phyloP scores from a whole-genome alignment of 257 asterid genomes.

The Salvia miltiorrhiza region DNA sequence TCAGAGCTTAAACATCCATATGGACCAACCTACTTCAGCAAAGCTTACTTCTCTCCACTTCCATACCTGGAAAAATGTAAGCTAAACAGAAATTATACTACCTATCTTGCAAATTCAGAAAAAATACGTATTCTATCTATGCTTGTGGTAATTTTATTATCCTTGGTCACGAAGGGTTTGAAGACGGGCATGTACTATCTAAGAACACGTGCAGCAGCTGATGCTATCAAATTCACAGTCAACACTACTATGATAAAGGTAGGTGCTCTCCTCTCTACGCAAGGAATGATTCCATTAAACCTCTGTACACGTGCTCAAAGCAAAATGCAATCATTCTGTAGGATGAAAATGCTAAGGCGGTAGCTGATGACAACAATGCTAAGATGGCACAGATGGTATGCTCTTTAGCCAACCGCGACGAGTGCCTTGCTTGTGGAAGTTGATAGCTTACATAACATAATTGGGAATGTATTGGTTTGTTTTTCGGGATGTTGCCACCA shows the following conservation, averaged over 20 bases:
- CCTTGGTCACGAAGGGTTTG: conserved; percentile 54
- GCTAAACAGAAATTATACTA: neutral
- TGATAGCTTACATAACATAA: conserved; percentile 10
- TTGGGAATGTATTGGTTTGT: neutral
- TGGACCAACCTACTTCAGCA: conserved; percentile 86
- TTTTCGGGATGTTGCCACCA: neutral
- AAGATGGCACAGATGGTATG: conserved; percentile 84
- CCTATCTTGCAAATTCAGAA: neutral
- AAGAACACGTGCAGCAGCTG: conserved; percentile 92
- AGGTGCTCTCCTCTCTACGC: neutral
- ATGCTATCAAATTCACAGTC: conserved; percentile 90
- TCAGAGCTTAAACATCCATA: conserved; percentile 91
- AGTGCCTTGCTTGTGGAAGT: conserved; percentile 90
- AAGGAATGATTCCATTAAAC: neutral
- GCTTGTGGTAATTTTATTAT: neutral
- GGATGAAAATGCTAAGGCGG: conserved; percentile 36
- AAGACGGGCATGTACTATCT: conserved; percentile 96
- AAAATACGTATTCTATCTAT: neutral
- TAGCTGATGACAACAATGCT: conserved; percentile 42
- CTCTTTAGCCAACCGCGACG: conserved; percentile 76
- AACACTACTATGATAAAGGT: conserved; percentile 77
- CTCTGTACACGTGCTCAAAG: neutral
- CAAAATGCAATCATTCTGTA: conserved; percentile 12
- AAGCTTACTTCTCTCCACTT: conserved; percentile 92
- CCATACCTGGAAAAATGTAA: conserved; percentile 86